Evolutionary conservation across 805 yeast genomes (phyloP).

Genomic region (Kodamaea jinghongensis): DNA sequence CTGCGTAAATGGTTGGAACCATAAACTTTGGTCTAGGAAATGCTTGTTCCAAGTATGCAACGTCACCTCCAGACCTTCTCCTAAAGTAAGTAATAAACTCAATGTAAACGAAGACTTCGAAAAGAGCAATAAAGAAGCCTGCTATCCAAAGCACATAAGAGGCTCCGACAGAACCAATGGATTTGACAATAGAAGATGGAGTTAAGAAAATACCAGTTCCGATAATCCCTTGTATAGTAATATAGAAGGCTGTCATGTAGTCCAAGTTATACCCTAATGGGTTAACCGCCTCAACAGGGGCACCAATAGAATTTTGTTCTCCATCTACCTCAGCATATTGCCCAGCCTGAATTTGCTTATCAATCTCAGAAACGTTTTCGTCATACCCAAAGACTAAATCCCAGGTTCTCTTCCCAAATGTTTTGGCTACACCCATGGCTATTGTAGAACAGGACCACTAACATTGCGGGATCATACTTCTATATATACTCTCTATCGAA

Average conservation of each 20-base stretch:
- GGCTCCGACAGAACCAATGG: constrained; percentile 44
- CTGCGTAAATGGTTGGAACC: constrained; percentile 38
- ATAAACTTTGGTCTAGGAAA: constrained; percentile 32
- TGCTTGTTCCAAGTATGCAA: constrained; percentile 40
- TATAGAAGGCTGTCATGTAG: constrained; percentile 51
- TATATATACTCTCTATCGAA: too few relatives aligned
- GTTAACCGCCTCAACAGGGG: constrained; percentile 39
- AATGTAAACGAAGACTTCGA: constrained; percentile 36
- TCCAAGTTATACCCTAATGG: constrained; percentile 39
- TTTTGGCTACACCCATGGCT: too few relatives aligned
- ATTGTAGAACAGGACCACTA: too few relatives aligned
- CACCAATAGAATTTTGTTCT: constrained; percentile 27
- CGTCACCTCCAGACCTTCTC: constrained; percentile 38
- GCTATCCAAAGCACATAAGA: constrained; percentile 42
- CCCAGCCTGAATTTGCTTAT: constrained; percentile 7
- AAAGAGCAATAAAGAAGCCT: constrained; percentile 39
- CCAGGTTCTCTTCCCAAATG: constrained; percentile 2
- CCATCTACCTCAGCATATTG: constrained; percentile 7
- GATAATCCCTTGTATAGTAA: constrained; percentile 65
- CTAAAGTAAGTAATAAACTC: constrained; percentile 41
- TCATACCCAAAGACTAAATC: constrained; percentile 10
- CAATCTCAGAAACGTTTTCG: constrained; percentile 5
- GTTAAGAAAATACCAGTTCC: constrained; percentile 79
- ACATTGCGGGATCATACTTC: too few relatives aligned
- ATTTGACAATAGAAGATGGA: constrained; percentile 53